Percentiles rank a stretch among this genome's conserved stretches.
phyloP scores from a whole-genome alignment of 2,329 filamentous ascomycete genomes.

The Colletotrichum cereale region DNA sequence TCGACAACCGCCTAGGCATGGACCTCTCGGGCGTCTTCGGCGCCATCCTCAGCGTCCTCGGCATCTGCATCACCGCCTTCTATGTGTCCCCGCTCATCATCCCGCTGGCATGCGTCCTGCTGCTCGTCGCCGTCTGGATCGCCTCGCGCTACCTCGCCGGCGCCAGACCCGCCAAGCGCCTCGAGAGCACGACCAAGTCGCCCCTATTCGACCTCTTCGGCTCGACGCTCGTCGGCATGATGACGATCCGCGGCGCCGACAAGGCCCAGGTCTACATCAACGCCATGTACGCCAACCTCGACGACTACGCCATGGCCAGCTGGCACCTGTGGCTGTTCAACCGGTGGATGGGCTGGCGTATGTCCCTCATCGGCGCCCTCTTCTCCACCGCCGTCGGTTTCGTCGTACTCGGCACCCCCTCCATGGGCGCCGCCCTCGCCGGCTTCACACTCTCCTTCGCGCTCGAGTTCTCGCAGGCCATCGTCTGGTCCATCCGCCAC shows the following conservation, averaged over 20 bases:
- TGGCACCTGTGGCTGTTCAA: slow-evolving; percentile 81
- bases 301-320: slow-evolving; percentile 74
- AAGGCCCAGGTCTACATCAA: slow-evolving; percentile 76
- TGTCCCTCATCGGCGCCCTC: slow-evolving; percentile 75
- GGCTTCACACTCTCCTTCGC: slow-evolving; percentile 83
- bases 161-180: slow-evolving; percentile 80
- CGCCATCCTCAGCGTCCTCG: slow-evolving; percentile 71
- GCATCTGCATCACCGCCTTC: slow-evolving; percentile 75
- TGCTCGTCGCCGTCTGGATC: slow-evolving; percentile 69
- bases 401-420: slow-evolving; percentile 71
- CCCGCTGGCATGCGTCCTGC: slow-evolving; percentile 68
- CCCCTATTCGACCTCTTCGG: slow-evolving; percentile 87
- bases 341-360: slow-evolving; percentile 81
- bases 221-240: slow-evolving; percentile 77
- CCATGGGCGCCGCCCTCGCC: slow-evolving; percentile 76
- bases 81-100: slow-evolving; percentile 78
- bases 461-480: slow-evolving; percentile 73
- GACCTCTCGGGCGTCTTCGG: slow-evolving; percentile 72
- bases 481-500: slow-evolving; percentile 75
- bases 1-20: slow-evolving; percentile 76
- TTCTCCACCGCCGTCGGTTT: slow-evolving; percentile 76
- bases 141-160: slow-evolving; percentile 75
- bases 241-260: slow-evolving; percentile 81
- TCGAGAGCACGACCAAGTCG: slow-evolving; percentile 82
- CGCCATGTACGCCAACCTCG: slow-evolving; percentile 77